These are phyloP conservation scores for Cyclotella sp. DNA, from an alignment of 108 stramenopile species.

Conservation along the genomic window DNA sequence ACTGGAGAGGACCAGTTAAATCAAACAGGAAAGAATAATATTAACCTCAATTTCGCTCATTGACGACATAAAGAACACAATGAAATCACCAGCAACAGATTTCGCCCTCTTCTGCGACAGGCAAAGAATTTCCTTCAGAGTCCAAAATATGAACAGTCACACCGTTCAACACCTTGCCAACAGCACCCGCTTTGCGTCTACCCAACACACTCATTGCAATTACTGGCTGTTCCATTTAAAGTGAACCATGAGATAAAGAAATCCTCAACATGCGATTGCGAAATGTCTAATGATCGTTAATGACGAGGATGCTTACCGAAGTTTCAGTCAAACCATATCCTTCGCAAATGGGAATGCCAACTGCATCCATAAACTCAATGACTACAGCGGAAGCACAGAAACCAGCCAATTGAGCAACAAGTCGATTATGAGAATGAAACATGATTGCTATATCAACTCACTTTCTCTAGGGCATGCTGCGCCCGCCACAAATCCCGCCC, in stretches of 20 bases:
- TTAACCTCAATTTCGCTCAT: neutral
- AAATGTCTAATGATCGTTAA: neutral
- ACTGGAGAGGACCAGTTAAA: neutral
- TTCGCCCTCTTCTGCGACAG: conserved; percentile 86
- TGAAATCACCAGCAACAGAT: conserved; percentile 65
- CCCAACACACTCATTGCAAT: conserved; percentile 82
- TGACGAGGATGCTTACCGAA: conserved; percentile 23
- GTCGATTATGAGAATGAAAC: neutral
- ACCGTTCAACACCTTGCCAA: conserved; percentile 79
- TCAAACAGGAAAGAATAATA: conserved; percentile 2
- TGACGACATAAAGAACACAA: neutral
- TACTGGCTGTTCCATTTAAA: conserved; percentile 49
- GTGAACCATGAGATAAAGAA: neutral
- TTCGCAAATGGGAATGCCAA: conserved; percentile 91
- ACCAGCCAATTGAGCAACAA: neutral
- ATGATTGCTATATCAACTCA: neutral
- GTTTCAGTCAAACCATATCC: conserved; percentile 97
- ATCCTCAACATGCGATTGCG: neutral
- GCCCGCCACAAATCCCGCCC: conserved; percentile 84
- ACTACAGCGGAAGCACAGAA: conserved; percentile 24
- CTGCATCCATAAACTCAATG: conserved; percentile 90
- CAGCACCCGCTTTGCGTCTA: conserved; percentile 69
- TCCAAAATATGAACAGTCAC: conserved; percentile 78
- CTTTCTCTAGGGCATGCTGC: conserved; percentile 88
- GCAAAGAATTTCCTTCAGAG: conserved; percentile 65